These are phyloP conservation scores for Colletotrichum neosansevieriae DNA, from an alignment of 2,329 filamentous ascomycete genomes.

Conservation along the genomic window DNA sequence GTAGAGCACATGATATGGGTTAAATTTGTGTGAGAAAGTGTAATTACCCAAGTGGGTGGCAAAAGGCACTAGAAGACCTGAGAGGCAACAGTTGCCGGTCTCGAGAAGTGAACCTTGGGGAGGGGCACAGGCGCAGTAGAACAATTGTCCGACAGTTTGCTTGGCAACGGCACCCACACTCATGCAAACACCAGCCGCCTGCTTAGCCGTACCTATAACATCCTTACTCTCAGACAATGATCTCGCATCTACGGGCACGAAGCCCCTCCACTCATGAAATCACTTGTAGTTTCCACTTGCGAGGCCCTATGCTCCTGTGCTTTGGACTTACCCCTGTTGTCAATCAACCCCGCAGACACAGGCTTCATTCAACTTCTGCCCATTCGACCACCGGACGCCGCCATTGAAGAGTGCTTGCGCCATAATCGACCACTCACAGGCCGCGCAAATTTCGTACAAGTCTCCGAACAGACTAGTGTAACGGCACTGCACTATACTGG, in stretches of 20 bases:
- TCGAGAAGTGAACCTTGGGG: too few relatives aligned
- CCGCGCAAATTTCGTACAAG: too few relatives aligned
- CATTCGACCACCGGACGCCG: neutral
- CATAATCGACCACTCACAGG: too few relatives aligned
- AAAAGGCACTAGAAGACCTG: too few relatives aligned
- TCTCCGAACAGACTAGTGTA: too few relatives aligned
- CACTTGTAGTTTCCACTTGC: constrained; percentile 16
- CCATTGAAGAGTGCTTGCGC: neutral
- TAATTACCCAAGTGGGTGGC: too few relatives aligned
- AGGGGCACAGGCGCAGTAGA: too few relatives aligned
- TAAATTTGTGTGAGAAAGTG: too few relatives aligned
- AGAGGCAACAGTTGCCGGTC: too few relatives aligned
- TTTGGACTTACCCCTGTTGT: constrained; percentile 3
- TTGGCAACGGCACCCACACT: neutral
- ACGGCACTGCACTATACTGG: too few relatives aligned
- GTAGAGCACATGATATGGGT: too few relatives aligned
- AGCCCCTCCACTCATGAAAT: constrained; percentile 4
- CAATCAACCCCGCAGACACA: constrained; percentile 9
- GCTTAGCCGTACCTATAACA: neutral
- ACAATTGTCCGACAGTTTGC: neutral
- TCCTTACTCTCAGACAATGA: constrained; percentile 18
- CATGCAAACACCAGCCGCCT: neutral
- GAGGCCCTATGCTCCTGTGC: neutral
- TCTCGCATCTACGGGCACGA: neutral
- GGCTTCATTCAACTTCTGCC: neutral